Evolutionary conservation across 176 grass and related monocot genomes (phyloP), one percentile per base, ranked within the genome.

Genomic region (Phoenix roebelenii): DNA sequence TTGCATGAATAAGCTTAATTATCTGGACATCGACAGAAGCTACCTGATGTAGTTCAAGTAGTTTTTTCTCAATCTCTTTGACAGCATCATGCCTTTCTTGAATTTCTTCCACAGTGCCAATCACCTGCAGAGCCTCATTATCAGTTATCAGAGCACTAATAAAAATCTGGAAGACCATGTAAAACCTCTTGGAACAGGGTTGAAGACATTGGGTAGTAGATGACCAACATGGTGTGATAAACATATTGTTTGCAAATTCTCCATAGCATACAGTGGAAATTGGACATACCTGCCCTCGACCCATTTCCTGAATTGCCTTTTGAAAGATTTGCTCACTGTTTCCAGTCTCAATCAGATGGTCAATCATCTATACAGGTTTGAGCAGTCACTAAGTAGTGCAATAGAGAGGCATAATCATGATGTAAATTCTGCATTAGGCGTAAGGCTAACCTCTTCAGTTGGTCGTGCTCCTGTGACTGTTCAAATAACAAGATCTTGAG

Each of bases 321-420:
- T 90, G 75, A 6, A 96, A 90, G 39, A 96, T 87, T 72, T 89
- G 83, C 69, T 96, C 91, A 5, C 80, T 96, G 57, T 85, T 84
- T 51, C 91, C 91, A 16, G 91, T 90, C n/a, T 83, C 84, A 57
- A 96, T 96, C 23, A 96, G 69, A 32, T 28, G 70, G 23, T 96
- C 91, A 14, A 90, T 82, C 39, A 74, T 75, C 87, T 96, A 57
- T 2, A 74, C 74, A 59, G 68, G 28, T 52, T 68, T 60, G 19
- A 72, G 51, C n/a, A 72, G 14, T 57, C 7, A 54, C 23, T n/a
- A 63, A 19, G 3, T 18, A 25, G 32, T 3, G 56, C 5, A 0
- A 48, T 22, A 44, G 35, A 12, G 16, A 57, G 54, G 52, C 16
- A 49, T 59, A 17, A 16, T 59, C 15, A 49, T 54, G 28, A n/a